Evolutionary conservation across 345 rosid species (phyloP), one percentile per base, ranked within the genome.

Genomic region (Garcia nutans): DNA sequence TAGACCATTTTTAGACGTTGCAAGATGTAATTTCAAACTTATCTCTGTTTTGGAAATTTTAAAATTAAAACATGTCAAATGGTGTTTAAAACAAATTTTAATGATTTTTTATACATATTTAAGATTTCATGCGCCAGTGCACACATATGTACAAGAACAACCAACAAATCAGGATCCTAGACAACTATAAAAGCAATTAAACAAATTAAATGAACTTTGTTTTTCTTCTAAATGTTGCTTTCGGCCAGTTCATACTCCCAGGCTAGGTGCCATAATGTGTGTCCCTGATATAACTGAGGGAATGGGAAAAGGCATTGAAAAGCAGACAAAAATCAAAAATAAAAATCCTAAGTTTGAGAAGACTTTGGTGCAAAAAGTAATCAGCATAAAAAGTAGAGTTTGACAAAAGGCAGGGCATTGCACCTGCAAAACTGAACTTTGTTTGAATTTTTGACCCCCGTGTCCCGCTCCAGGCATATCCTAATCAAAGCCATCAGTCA

Each of bases 401-500:
- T 59, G 79, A 66, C 33, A 58, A 65, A 78, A 70, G 55, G 65
- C 49, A 59, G 70, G 12, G 76, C 62, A 56, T 52, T 58, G 73
- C 77, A 87, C 94, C 94, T 88, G 79, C 74, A 72, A 74, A 50
- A 19, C 70, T 74, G 72, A 74, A 73, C 82, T 42, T 74, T 66
- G 76, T 73, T 77, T 82, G 90, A 83, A 81, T 49, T 64, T 79
- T 87, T 74, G 82, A 76, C 71, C 73, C 79, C 85, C 80, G 69
- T 75, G 85, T 71, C 86, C 85, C 89, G 59, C 90, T 85, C 94
- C 75, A 85, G n/a, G 87, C 73, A 73, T 60, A 76, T 20, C 82
- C 92, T 88, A 70, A 50, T 64, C 20, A 63, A 66, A 37, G 28
- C 31, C 75, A 45, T 33, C 23, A 11, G 59, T 68, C 71, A 66